phyloP scores from a whole-genome alignment of 108 stramenopile species.

The Pseudonitzschia delicatissima region DNA sequence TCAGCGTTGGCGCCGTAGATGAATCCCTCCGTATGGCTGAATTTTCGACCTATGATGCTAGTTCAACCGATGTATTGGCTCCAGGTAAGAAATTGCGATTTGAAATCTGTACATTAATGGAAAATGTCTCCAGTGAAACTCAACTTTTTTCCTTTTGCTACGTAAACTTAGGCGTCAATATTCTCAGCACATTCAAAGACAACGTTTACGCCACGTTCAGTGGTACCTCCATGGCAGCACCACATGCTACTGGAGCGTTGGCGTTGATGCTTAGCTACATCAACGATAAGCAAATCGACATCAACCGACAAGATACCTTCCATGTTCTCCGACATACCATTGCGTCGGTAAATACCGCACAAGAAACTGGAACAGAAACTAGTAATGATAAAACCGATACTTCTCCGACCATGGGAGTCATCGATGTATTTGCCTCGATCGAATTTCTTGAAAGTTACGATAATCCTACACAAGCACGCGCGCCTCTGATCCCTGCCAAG shows the following conservation, averaged over 20 bases:
- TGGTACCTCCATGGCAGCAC: conserved; percentile 75
- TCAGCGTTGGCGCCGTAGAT: conserved; percentile 51
- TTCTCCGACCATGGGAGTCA: conserved; percentile 9
- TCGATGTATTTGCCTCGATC: conserved; percentile 23
- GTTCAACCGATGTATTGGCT: conserved; percentile 49
- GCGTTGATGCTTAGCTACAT: conserved; percentile 50
- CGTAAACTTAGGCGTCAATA: conserved; percentile 20
- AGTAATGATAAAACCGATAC: background rate
- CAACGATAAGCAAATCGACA: conserved; percentile 34
- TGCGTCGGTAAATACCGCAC: background rate
- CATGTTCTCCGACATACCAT: conserved; percentile 23
- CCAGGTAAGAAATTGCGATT: conserved; percentile 41
- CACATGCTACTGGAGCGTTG: conserved; percentile 57
- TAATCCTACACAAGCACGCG: background rate
- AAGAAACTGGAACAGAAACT: background rate
- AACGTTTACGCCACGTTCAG: conserved; percentile 20
- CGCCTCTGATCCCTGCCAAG: background rate
- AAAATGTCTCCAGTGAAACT: too few species aligned
- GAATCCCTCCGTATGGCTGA: conserved; percentile 18
- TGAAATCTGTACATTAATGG: too few species aligned
- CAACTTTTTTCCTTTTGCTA: background rate
- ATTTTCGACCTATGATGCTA: conserved; percentile 47
- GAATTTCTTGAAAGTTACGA: conserved; percentile 9
- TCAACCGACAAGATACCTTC: conserved; percentile 30
- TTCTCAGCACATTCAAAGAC: conserved; percentile 40